Conservation (phyloP, 257 asterid species). For the Nicotiana obtusifolia region DNA sequence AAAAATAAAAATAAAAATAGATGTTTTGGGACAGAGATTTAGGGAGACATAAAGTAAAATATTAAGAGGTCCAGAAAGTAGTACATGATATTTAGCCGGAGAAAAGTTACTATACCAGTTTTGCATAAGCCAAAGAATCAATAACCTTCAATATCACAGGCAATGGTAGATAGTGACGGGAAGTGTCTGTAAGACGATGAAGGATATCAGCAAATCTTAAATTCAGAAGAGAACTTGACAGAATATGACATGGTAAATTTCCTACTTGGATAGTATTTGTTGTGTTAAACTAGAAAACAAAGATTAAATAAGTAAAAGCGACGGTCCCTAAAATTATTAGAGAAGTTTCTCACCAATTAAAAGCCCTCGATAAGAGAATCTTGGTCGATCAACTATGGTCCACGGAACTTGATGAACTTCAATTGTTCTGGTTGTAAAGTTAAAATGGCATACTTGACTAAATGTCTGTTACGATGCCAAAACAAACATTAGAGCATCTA, state of each 20-base stretch:
- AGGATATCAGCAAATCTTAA: constrained; percentile 9
- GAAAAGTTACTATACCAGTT: constrained; percentile 48
- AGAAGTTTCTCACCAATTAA: constrained; percentile 60
- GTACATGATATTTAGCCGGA: neutral
- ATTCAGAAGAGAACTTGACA: neutral
- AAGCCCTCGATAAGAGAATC: constrained; percentile 88
- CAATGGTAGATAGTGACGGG: constrained; percentile 78
- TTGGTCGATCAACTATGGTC: constrained; percentile 73
- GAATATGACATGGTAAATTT: neutral
- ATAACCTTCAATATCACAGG: constrained; percentile 83
- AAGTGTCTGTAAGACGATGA: constrained; percentile 51
- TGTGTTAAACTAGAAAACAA: neutral
- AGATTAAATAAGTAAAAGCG: neutral
- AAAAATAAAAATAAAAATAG: neutral
- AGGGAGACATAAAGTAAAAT: neutral
- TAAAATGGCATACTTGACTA: constrained; percentile 78
- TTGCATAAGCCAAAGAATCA: constrained; percentile 87
- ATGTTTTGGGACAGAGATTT: neutral
- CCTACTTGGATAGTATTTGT: neutral
- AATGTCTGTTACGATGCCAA: constrained; percentile 53
- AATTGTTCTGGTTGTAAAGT: constrained; percentile 47
- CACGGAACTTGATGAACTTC: constrained; percentile 74
- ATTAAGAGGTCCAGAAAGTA: neutral
- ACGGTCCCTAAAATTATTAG: neutral
- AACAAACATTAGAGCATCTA: neutral